Evolutionary conservation across 148 eudicot species (phyloP), one percentile per base, ranked within the genome.

Genomic region (Camellia sinensis): DNA sequence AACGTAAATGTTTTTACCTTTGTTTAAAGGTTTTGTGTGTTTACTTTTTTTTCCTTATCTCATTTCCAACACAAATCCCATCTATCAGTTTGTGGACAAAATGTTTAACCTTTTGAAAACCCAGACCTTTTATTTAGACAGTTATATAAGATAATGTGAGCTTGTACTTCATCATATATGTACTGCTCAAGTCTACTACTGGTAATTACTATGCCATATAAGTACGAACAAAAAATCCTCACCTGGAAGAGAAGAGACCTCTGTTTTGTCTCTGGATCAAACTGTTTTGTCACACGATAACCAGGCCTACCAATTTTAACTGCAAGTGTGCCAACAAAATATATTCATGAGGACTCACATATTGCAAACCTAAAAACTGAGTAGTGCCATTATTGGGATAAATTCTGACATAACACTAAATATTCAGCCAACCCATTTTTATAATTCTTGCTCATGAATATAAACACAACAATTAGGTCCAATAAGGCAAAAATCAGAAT

Each of bases 231-330:
- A 65, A 40, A 73, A 80, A 66, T 56, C 61, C 44, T 65, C 61
- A 95, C 97, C 97, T 95, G 99, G 84, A 95, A 93, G 79, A 93
- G 94, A 84, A 95, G 94, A 73, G 99, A 93, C 81, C 99, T 88
- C 83, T 93, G 97, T 80, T 91, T 93, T 43, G 99, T 95, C 82
- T 95, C 97, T 12, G 93, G 82, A 84, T 93, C 97, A 84, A 83
- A 95, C 85, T 95, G 99, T 88, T 95, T 95, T 3, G 99, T 95
- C 87, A 95, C 98, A 5, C 98, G 89, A 83, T 93, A 93, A 41
- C 97, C 99, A 81, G 99, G 99, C 81, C 98, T 88, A 62, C 99
- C 99, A 87, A 95, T 95, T 87, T 94, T 94, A 70, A 92, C 98
- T 94, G 92, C 86, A 85, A 80, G 56, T 3, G 65, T 46, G 57